phyloP scores from a whole-genome alignment of 2,329 filamentous ascomycete species.

The Claviceps sp. region DNA sequence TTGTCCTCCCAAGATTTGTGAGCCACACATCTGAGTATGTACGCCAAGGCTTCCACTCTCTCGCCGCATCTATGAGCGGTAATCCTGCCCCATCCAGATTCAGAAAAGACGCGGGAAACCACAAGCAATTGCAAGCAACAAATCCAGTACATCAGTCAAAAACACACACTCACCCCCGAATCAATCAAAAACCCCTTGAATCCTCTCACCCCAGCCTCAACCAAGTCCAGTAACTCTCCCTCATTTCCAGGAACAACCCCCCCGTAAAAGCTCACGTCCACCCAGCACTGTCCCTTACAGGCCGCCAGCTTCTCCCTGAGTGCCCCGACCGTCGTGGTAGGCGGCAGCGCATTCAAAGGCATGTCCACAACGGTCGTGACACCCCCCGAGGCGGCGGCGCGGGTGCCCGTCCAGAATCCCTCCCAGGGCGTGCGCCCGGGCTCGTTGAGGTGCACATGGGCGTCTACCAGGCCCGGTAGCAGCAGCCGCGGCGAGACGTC shows the following conservation, averaged over 20 bases:
- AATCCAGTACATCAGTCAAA: no score
- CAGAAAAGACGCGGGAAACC: no score
- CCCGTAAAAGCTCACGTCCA: constrained; percentile 97
- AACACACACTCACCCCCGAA: constrained; percentile 58
- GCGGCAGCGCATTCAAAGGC: constrained; percentile 93
- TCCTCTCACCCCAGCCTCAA: constrained; percentile 75
- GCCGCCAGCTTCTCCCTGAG: constrained; percentile 78
- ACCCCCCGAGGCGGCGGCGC: constrained; percentile 85
- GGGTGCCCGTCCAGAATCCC: constrained; percentile 88
- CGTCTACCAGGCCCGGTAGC: constrained; percentile 85
- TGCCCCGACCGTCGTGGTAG: constrained; percentile 76
- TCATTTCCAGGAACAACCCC: constrained; percentile 87
- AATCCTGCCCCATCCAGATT: no score
- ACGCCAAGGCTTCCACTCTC: no score
- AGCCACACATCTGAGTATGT: no score
- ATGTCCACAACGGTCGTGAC: constrained; percentile 97
- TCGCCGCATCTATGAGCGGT: no score
- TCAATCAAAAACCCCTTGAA: constrained; percentile 98
- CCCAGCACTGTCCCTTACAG: constrained; percentile 82
- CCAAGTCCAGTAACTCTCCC: constrained; percentile 62
- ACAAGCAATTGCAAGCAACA: no score
- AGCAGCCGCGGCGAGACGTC: constrained; percentile 78
- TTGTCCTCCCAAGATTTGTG: not conserved
- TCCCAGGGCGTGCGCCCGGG: constrained; percentile 97
- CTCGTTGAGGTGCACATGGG: constrained; percentile 95